A percentile compares a stretch with the other conserved stretches of the same genome.
phyloP scores from a whole-genome alignment of 1,284 basidiomycete species.

The Apiotrichum siamense region DNA sequence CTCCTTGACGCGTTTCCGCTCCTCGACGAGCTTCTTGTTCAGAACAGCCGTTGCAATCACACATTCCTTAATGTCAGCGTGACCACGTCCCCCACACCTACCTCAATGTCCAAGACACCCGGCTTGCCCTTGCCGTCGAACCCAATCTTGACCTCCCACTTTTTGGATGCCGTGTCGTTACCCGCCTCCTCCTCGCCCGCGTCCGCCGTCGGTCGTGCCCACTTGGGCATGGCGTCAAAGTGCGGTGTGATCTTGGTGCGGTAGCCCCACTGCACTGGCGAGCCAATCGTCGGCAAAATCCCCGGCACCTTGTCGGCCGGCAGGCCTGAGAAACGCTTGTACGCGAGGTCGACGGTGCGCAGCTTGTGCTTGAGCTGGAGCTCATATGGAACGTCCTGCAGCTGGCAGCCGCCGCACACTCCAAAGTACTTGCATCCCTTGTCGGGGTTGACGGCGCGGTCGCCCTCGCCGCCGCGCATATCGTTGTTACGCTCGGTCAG shows the following conservation, averaged over 20 bases:
- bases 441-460: constrained; percentile 34
- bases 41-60: constrained; percentile 81
- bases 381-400: constrained; percentile 79
- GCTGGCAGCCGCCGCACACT: constrained; percentile 54
- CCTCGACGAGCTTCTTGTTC: constrained; percentile 61
- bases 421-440: constrained; percentile 77
- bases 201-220: constrained; percentile 13
- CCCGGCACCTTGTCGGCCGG: constrained; percentile 54
- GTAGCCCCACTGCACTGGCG: constrained; percentile 83
- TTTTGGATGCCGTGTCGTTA: constrained; percentile 15
- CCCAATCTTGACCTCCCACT: constrained; percentile 55
- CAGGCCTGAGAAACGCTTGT: constrained; percentile 67
- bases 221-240: constrained; percentile 72
- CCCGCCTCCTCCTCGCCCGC: constrained; percentile 6
- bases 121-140: constrained; percentile 78
- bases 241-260: constrained; percentile 97
- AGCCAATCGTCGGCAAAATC: constrained; percentile 71
- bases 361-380: constrained; percentile 80
- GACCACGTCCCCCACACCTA: constrained; percentile 40
- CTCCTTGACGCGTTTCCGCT: constrained; percentile 65
- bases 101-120: constrained; percentile 88
- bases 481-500: constrained; percentile 61
- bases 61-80: constrained; percentile 61
- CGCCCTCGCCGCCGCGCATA: constrained; percentile 58
- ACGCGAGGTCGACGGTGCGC: constrained; percentile 80